Evolutionary conservation across 2,329 filamentous ascomycete genomes (phyloP).

Genomic region (Chalara sp.): DNA sequence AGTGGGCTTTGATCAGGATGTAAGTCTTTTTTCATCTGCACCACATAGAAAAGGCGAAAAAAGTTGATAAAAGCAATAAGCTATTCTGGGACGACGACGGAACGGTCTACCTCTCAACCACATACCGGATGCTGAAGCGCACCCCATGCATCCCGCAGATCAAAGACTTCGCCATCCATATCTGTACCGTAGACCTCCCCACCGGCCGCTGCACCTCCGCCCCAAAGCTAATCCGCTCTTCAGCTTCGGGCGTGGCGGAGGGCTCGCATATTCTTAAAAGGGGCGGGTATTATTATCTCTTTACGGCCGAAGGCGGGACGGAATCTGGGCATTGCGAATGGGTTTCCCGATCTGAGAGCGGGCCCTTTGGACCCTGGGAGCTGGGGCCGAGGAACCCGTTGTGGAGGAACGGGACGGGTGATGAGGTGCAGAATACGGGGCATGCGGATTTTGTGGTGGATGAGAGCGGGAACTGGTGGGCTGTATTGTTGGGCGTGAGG

Average conservation of each 20-base stretch:
- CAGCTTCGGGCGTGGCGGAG: conserved; percentile 53
- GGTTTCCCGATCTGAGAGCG: conserved; percentile 41
- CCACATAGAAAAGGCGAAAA: conserved; percentile 40
- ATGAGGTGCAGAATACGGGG: conserved; percentile 38
- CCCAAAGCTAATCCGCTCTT: conserved; percentile 46
- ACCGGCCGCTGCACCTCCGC: conserved; percentile 44
- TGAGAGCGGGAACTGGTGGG: conserved; percentile 34
- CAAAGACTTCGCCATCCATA: conserved; percentile 46
- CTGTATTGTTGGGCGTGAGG: conserved; percentile 23
- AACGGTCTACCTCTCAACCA: conserved; percentile 38
- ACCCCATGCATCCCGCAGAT: conserved; percentile 27
- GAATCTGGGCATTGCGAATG: conserved; percentile 56
- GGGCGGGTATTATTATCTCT: conserved; percentile 50
- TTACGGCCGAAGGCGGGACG: conserved; percentile 54
- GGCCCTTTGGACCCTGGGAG: conserved; percentile 54
- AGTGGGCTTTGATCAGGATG: conserved; percentile 49
- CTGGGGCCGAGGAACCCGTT: conserved; percentile 50
- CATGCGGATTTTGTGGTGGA: conserved; percentile 38
- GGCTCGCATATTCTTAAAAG: conserved; percentile 52
- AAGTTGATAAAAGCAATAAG: conserved; percentile 12
- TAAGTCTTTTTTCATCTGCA: conserved; percentile 26
- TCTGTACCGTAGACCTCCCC: conserved; percentile 42
- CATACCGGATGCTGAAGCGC: conserved; percentile 37
- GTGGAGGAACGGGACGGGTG: conserved; percentile 42
- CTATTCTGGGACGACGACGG: conserved; percentile 52